phyloP scores from a whole-genome alignment of 805 yeast species.

The Zygotorulaspora sp. region DNA sequence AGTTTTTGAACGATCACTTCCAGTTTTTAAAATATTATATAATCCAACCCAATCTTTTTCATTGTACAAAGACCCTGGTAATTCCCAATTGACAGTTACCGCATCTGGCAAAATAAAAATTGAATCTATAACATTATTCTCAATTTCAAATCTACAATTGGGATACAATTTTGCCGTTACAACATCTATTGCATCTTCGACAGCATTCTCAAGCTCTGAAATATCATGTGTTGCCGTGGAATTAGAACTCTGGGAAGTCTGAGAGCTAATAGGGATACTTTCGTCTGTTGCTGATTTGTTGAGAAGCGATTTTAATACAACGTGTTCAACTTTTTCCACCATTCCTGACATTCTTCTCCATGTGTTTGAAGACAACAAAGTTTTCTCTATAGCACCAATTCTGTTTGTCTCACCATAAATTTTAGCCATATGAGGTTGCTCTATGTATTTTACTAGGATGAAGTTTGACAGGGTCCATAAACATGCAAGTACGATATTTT shows the following conservation, averaged over 20 bases:
- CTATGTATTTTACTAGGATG: conserved; percentile 66
- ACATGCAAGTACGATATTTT: conserved; percentile 48
- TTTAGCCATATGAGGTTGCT: conserved; percentile 71
- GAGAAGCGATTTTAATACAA: conserved; percentile 28
- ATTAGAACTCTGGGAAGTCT: neutral
- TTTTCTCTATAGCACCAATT: conserved; percentile 48
- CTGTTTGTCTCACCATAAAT: conserved; percentile 65
- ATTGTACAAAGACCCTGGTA: conserved; percentile 45
- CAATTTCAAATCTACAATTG: conserved; percentile 29
- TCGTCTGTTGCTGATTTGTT: conserved; percentile 41
- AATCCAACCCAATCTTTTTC: conserved; percentile 72
- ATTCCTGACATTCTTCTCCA: conserved; percentile 35
- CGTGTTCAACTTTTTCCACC: conserved; percentile 40
- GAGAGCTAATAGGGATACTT: conserved; percentile 18
- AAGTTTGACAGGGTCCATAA: conserved; percentile 66
- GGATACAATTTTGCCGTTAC: conserved; percentile 23
- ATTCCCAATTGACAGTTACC: conserved; percentile 49
- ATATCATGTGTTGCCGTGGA: conserved; percentile 1
- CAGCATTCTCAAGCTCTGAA: conserved; percentile 21
- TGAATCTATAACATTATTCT: conserved; percentile 27
- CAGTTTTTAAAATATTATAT: conserved; percentile 58
- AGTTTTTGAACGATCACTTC: conserved; percentile 51
- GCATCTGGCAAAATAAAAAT: conserved; percentile 39
- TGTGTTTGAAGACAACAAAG: conserved; percentile 36
- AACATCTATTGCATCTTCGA: conserved; percentile 19